A percentile compares a stretch with the other conserved stretches of the same genome.
Evolutionary conservation across 805 yeast genomes (phyloP).

Genomic region (Kodamaea fukazawae): DNA sequence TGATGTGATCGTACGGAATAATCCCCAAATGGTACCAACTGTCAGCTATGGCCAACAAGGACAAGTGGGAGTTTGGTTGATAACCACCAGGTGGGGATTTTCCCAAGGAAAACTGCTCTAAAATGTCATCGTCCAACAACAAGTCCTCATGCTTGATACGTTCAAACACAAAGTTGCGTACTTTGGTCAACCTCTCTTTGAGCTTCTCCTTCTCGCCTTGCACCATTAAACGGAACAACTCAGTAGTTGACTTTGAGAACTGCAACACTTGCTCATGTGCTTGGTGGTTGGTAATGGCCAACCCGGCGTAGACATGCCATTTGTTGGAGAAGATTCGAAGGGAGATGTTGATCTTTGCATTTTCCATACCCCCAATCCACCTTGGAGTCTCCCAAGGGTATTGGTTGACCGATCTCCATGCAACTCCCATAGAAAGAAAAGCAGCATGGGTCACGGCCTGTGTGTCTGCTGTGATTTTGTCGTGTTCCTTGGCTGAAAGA

Average conservation of each 20-base stretch:
- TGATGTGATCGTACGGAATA: constrained; percentile 94
- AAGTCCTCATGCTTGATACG: constrained; percentile 51
- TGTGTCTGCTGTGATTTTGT: constrained; percentile 93
- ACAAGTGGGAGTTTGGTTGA: constrained; percentile 85
- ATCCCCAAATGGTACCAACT: constrained; percentile 85
- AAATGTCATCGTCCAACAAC: constrained; percentile 70
- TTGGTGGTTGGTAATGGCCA: constrained; percentile 92
- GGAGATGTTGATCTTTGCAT: constrained; percentile 92
- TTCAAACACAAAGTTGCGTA: constrained; percentile 75
- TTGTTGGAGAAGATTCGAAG: constrained; percentile 87
- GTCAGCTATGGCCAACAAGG: constrained; percentile 87
- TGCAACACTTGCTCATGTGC: constrained; percentile 91
- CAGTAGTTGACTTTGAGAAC: constrained; percentile 81
- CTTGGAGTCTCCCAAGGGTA: constrained; percentile 89
- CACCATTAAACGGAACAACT: constrained; percentile 79
- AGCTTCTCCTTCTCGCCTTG: constrained; percentile 62
- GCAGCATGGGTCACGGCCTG: constrained; percentile 99
- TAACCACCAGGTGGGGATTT: constrained; percentile 64
- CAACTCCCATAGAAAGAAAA: constrained; percentile 92
- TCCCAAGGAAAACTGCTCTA: constrained; percentile 77
- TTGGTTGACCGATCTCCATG: constrained; percentile 80
- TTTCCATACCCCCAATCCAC: constrained; percentile 93
- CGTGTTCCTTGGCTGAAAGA: constrained; percentile 85
- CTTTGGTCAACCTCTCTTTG: constrained; percentile 54
- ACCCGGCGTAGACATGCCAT: constrained; percentile 98